Percentiles rank a stretch among this genome's conserved stretches.
Evolutionary conservation across 352 stramenopile species (phyloP).

Genomic region (Bremia lactucae): DNA sequence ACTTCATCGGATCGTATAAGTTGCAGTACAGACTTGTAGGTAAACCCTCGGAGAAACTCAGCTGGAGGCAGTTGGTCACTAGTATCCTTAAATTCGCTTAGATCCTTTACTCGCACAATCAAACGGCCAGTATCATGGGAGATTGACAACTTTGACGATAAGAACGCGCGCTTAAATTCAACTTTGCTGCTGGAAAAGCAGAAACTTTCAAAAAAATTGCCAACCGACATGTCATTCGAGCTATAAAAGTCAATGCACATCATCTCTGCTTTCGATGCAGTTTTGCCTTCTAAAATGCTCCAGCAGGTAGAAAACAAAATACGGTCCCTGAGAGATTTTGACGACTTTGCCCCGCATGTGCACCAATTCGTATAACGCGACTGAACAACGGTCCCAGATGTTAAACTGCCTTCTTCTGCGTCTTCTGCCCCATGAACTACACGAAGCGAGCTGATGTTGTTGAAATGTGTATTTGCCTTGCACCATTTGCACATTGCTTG

Average conservation of each 20-base stretch:
- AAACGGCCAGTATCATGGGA: slow-evolving; percentile 73
- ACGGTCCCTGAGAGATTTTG: slow-evolving; percentile 42
- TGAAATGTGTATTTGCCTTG: slow-evolving; percentile 71
- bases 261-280: slow-evolving; percentile 75
- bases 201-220: slow-evolving; percentile 71
- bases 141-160: slow-evolving; percentile 71
- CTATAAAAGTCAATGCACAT: slow-evolving; percentile 86
- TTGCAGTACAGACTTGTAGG: slow-evolving; percentile 43
- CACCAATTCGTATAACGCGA: slow-evolving; percentile 31
- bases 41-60: slow-evolving; percentile 53
- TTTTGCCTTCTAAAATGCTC: slow-evolving; percentile 66
- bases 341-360: slow-evolving; percentile 53
- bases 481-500: slow-evolving; percentile 79
- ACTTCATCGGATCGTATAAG: slow-evolving; percentile 49
- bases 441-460: slow-evolving; percentile 76
- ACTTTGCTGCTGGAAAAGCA: slow-evolving; percentile 59
- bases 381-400: slow-evolving; percentile 21
- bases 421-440: slow-evolving; percentile 20
- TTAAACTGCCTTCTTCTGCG: slow-evolving; percentile 4
- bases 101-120: slow-evolving; percentile 58
- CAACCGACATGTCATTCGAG: slow-evolving; percentile 72
- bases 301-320: slow-evolving; percentile 82
- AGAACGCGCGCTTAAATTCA: slow-evolving; percentile 74
- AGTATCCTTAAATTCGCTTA: slow-evolving; percentile 57
- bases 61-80: slow-evolving; percentile 37